Evolutionary conservation across 768 basidiomycete species (phyloP).

Genomic region (Lentinula guzmanii): DNA sequence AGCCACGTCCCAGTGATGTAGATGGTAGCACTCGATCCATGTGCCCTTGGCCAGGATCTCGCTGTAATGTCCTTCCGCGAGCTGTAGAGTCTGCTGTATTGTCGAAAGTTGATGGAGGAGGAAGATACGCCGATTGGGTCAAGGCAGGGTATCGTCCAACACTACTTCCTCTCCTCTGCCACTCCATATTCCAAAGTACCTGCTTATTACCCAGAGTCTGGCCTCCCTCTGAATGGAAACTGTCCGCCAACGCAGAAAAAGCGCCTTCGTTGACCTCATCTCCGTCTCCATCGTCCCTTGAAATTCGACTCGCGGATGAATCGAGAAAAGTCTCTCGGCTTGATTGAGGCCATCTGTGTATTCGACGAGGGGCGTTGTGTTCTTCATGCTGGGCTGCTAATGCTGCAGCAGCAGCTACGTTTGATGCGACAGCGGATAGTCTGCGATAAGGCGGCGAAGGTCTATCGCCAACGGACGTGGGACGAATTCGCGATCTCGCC

Average conservation of each 20-base stretch:
- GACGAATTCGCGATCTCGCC: constrained; percentile 38
- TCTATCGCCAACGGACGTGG: constrained; percentile 42
- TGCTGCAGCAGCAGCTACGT: constrained; percentile 67
- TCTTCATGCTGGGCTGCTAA: constrained; percentile 61
- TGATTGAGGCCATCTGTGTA: constrained; percentile 21
- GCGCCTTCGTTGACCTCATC: constrained; percentile 47
- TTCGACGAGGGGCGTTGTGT: constrained; percentile 24
- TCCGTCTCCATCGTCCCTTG: constrained; percentile 26
- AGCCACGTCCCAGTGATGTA: constrained; percentile 30
- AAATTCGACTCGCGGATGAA: constrained; percentile 10
- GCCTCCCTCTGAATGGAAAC: constrained; percentile 71
- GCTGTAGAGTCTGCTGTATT: constrained; percentile 18
- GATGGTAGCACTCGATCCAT: constrained; percentile 16
- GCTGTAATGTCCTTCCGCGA: constrained; percentile 42
- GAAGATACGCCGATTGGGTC: constrained; percentile 25
- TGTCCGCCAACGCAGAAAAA: constrained; percentile 58
- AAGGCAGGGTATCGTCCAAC: constrained; percentile 30
- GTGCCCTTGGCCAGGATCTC: constrained; percentile 23
- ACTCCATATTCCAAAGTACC: constrained; percentile 66
- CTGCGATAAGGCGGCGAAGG: constrained; percentile 60
- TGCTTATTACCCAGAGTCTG: constrained; percentile 39
- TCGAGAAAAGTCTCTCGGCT: constrained; percentile 21
- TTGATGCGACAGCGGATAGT: constrained; percentile 62
- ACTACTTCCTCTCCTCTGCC: constrained; percentile 34
- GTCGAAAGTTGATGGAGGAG: constrained; percentile 23